phyloP scores from a whole-genome alignment of 2,329 filamentous ascomycete species.

The Penicillium sp. region DNA sequence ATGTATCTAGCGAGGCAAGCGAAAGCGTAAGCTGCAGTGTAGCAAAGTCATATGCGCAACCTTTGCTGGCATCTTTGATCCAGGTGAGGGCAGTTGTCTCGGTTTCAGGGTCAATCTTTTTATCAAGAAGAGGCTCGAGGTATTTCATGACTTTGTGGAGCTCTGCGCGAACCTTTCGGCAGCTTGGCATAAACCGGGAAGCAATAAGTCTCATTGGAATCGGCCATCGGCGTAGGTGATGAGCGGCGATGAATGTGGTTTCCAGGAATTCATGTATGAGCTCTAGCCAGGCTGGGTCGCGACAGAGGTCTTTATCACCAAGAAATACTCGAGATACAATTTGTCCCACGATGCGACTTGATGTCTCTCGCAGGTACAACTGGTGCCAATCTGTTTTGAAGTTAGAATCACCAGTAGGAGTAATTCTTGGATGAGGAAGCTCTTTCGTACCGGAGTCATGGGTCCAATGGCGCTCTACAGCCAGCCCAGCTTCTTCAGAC shows the following conservation, averaged over 20 bases:
- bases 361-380: constrained; percentile 14
- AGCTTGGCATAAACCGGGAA: constrained; percentile 11
- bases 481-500: not conserved
- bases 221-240: constrained; percentile 16
- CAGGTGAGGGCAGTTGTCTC: constrained; percentile 5
- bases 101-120: constrained; percentile 7
- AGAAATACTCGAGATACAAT: constrained; percentile 22
- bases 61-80: constrained; percentile 7
- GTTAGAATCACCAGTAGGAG: not conserved
- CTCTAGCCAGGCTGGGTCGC: constrained; percentile 21
- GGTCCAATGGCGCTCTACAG: not conserved
- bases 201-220: constrained; percentile 7
- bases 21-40: constrained; percentile 6
- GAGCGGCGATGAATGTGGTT: constrained; percentile 9
- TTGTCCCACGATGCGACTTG: constrained; percentile 19
- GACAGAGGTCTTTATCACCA: constrained; percentile 18
- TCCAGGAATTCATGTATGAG: constrained; percentile 19
- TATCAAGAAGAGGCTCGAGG: constrained; percentile 5
- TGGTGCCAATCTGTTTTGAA: constrained; percentile 22
- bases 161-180: constrained; percentile 12
- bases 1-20: constrained; percentile 10
- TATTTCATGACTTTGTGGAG: constrained; percentile 13
- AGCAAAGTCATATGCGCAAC: constrained; percentile 1
- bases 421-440: not conserved
- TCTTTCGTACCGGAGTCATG: not conserved